Conservation (phyloP, 345 rosid species). For the Pseudoturritis turrita region DNA sequence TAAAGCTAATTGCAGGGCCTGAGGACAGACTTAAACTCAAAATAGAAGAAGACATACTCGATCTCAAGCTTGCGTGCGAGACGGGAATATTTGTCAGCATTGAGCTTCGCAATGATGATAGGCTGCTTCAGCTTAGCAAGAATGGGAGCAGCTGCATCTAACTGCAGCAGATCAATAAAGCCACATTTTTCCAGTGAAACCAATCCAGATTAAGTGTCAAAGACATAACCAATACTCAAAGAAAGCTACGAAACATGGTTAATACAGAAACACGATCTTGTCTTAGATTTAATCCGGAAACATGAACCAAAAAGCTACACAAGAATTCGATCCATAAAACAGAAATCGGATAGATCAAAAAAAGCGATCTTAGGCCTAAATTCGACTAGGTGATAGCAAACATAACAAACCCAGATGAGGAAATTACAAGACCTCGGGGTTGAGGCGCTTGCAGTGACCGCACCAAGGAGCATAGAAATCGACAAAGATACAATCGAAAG, state of each 20-base stretch:
- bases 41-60: constrained; percentile 49
- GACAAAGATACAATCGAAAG: constrained; percentile 69
- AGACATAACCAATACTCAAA: too few relatives aligned
- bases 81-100: constrained; percentile 72
- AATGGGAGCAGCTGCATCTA: constrained; percentile 84
- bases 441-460: constrained; percentile 92
- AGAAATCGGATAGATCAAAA: not conserved
- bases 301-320: not conserved
- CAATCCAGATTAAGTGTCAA: not conserved
- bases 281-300: not conserved
- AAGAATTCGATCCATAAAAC: not conserved
- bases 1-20: not conserved
- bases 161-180: constrained; percentile 40
- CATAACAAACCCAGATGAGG: not conserved
- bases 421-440: constrained; percentile 59
- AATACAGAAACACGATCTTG: not conserved
- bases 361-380: not conserved
- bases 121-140: constrained; percentile 71
- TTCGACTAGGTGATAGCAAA: not conserved
- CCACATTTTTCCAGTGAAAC: not conserved
- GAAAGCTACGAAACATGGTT: not conserved
- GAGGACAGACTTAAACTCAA: not conserved
- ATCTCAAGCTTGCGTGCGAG: constrained; percentile 71
- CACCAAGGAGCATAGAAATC: constrained; percentile 99
- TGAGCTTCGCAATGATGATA: constrained; percentile 71